These are phyloP conservation scores for Vigna angularis DNA, from an alignment of 306 rosid species.

Conservation along the genomic window DNA sequence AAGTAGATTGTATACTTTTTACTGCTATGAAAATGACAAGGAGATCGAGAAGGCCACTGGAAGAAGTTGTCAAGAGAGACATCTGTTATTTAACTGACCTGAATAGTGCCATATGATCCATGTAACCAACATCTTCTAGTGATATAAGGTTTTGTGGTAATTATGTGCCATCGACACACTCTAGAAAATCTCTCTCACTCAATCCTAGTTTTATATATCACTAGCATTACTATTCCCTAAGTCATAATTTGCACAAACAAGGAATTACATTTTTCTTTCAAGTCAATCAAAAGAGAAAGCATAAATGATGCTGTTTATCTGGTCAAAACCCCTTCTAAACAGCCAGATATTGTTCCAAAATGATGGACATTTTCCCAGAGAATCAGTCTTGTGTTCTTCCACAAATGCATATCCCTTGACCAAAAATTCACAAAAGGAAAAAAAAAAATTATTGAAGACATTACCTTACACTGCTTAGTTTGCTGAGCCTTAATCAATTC, in stretches of 20 bases:
- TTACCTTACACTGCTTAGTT: slow-evolving; percentile 9
- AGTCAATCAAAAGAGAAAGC: slow-evolving; percentile 9
- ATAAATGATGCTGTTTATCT: neutral
- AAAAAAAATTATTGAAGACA: slow-evolving; percentile 14
- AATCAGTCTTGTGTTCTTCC: slow-evolving; percentile 22
- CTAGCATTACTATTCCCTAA: neutral
- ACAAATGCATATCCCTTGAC: slow-evolving; percentile 5
- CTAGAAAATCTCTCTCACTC: neutral
- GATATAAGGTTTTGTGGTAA: no score
- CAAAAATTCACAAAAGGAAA: slow-evolving; percentile 3
- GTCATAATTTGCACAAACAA: neutral
- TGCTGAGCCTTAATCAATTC: slow-evolving; percentile 25
- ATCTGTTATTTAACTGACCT: no score
- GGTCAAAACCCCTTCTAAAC: slow-evolving; percentile 28
- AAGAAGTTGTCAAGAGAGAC: no score
- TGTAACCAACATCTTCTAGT: no score
- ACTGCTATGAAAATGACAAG: no score
- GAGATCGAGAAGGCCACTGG: no score
- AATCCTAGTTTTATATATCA: slow-evolving; percentile 10
- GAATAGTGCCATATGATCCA: no score
- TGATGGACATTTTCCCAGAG: slow-evolving; percentile 17
- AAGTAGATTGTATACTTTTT: no score
- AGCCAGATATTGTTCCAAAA: slow-evolving; percentile 27
- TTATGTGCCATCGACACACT: neutral
- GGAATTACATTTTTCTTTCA: neutral